Evolutionary conservation across 73 alveolate species (phyloP), one percentile per base, ranked within the genome.

Genomic region (Paramecium sonneborni): DNA sequence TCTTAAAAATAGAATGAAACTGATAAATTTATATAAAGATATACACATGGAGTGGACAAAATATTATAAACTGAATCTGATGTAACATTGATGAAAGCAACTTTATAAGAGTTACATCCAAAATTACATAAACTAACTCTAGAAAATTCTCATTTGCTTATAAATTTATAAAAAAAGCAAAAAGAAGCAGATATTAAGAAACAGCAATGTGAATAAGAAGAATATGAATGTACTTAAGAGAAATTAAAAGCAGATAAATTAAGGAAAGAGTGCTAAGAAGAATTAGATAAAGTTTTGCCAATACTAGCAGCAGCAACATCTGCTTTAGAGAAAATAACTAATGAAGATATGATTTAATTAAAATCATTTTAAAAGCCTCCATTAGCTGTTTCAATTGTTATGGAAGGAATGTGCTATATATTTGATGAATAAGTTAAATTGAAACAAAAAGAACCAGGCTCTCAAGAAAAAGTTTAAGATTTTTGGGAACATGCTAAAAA

Each of bases 281-380:
- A 95, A 62, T 91, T 99, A 76, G 99, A 97, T 52, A 96, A 95
- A 32, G 99, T 99, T 10, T 97, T 98, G 97, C 99, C 99, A 9
- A 95, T 98, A 24, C 95, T 97, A 92, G 97, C 97, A 74, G 96
- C 95, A 43, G 99, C 99, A 5, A 92, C 97, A 69, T 97, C 96
- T 26, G 99, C 99, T 38, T 92, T 98, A 68, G 97, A 97, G 52
- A 97, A 97, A 30, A 96, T 97, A 56, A 95, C 96, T 68, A 97
- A 96, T 91, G 98, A 96, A 89, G 99, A 97, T 95, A 96, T 98
- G 84, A 93, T 92, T 89, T 97, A 96, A 92, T 96, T 98, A 94
- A 95, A 98, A 92, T 92, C 99, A 23, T 97, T 95, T 93, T 95
- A 96, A 68, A 96, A 96, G 74, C 99, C 99, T 34, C 97, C 99